phyloP scores from a whole-genome alignment of 192 early-diverging fungal species.

The Linnemannia schmuckeri region DNA sequence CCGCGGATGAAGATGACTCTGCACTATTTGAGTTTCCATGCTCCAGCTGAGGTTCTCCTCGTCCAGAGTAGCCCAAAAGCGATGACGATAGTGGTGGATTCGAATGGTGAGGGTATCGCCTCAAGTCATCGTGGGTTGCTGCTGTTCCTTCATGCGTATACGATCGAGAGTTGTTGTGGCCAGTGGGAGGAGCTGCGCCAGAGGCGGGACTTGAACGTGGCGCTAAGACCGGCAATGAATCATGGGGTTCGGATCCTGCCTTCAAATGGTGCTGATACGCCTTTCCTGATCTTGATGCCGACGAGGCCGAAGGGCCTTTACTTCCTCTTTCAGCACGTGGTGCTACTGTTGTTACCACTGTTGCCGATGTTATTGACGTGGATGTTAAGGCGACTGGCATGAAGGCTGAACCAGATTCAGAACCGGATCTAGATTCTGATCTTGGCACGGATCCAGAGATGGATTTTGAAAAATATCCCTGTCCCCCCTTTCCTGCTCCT shows the following conservation, averaged over 20 bases:
- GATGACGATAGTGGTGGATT: background rate
- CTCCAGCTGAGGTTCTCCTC: background rate
- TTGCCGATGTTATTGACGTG: background rate
- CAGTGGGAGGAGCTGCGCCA: background rate
- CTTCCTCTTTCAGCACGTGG: background rate
- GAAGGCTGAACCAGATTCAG: slow-evolving; percentile 16
- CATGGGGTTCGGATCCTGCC: background rate
- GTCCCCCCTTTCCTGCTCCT: background rate
- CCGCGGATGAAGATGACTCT: background rate
- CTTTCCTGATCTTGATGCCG: background rate
- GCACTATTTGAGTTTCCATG: background rate
- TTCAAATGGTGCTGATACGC: slow-evolving; percentile 5
- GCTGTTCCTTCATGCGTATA: background rate
- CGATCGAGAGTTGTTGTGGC: background rate
- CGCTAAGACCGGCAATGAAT: background rate
- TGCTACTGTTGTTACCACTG: background rate
- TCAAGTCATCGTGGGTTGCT: slow-evolving; percentile 1
- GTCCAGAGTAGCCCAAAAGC: background rate
- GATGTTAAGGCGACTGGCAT: background rate
- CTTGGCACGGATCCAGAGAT: slow-evolving; percentile 22
- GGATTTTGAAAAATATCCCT: background rate
- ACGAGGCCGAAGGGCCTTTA: background rate
- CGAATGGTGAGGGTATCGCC: background rate
- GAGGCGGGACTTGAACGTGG: background rate
- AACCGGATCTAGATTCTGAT: slow-evolving; percentile 27